Percentiles rank a stretch among this genome's conserved stretches.
These are phyloP conservation scores for Letharia lupina DNA, from an alignment of 495 filamentous ascomycete species.

Conservation along the genomic window DNA sequence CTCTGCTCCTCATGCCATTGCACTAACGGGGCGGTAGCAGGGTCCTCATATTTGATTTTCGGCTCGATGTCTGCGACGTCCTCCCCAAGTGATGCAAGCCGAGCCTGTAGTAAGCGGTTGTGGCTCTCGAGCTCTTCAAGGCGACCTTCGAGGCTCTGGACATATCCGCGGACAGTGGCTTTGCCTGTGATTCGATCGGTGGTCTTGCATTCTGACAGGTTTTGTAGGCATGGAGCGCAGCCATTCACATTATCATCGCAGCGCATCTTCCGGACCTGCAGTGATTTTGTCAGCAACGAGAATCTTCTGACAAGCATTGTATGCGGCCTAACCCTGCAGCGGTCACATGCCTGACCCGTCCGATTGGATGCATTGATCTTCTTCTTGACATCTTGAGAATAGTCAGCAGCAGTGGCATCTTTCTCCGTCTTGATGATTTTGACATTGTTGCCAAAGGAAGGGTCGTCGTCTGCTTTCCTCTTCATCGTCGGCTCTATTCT, in stretches of 20 bases:
- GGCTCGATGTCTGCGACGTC: slow-evolving; percentile 18
- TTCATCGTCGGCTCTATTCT: slow-evolving; percentile 13
- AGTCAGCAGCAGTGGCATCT: slow-evolving; percentile 44
- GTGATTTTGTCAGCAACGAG: slow-evolving; percentile 5
- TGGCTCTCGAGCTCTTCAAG: slow-evolving; percentile 37
- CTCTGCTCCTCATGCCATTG: slow-evolving; percentile 23
- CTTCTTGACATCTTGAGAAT: slow-evolving; percentile 59
- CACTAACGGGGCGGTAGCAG: slow-evolving; percentile 12
- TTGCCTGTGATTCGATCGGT: slow-evolving; percentile 84
- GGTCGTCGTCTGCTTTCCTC: slow-evolving; percentile 17
- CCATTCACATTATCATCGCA: slow-evolving; percentile 68
- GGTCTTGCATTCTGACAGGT: slow-evolving; percentile 63
- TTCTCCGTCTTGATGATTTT: slow-evolving; percentile 21
- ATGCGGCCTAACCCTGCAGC: slow-evolving; percentile 63
- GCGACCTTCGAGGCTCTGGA: slow-evolving; percentile 31
- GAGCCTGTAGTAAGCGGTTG: slow-evolving; percentile 44
- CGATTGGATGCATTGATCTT: slow-evolving; percentile 55
- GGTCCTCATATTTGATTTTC: slow-evolving; percentile 7
- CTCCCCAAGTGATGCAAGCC: slow-evolving; percentile 29
- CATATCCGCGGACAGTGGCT: slow-evolving; percentile 59
- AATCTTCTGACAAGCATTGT: neutral
- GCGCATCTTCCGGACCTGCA: slow-evolving; percentile 70
- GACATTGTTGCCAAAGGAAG: slow-evolving; percentile 15
- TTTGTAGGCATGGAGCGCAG: slow-evolving; percentile 66
- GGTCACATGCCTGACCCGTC: slow-evolving; percentile 82